Base-by-base conservation (phyloP, 495 filamentous ascomycete species). In the Hypoxylon trugodes region DNA sequence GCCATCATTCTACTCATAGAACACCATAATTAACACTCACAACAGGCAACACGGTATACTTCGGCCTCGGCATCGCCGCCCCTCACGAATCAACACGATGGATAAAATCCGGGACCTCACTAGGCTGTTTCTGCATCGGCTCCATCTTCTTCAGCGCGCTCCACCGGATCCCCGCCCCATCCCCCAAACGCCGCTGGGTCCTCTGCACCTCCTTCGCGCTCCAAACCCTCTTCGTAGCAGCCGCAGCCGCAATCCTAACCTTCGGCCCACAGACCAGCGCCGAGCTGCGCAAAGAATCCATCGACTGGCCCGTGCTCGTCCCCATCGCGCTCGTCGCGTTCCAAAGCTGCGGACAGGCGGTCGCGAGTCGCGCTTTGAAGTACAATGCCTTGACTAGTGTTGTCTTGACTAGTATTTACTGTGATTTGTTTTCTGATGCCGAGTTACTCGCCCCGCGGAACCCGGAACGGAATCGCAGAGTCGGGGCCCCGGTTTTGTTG, bases 361-460 rank as follows among this genome's bases (percentile, higher is more conserved):
- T 91, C n/a, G 81, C 81, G 0, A 90, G 87, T 70, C 73, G 89
- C 3, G 88, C 84, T 7, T 73, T 92, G 60, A 76, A 82, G 64
- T 86, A 84, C 59, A 83, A 81, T 37, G 81, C 81, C 1, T 68
- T 92, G 9, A 88, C 87, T 0, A 88, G 85, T 66, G 88, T 90
- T 8, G 89, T 90, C 21, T 70, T 91, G 53, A 92, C 89, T 15
- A 89, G 86, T 59, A 81, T 87, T 46, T 90, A 89, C 73, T 88
- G 86, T 64, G 89, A 92, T 69, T 63, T 90, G 13, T 89, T 89
- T 68, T 86, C 85, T 6, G 84, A 89, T 49, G 77, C 77, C 28
- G 79, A 84, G 15, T 56, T 90, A 9, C 77, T 89, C 8, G 73
- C 76, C 1, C 37, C 77, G 22, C 66, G 73, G 3, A 85, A 88